Percentiles rank a stretch among this genome's conserved stretches.
Conservation (phyloP, 495 filamentous ascomycete genomes). For the Penicillium ucsense region DNA sequence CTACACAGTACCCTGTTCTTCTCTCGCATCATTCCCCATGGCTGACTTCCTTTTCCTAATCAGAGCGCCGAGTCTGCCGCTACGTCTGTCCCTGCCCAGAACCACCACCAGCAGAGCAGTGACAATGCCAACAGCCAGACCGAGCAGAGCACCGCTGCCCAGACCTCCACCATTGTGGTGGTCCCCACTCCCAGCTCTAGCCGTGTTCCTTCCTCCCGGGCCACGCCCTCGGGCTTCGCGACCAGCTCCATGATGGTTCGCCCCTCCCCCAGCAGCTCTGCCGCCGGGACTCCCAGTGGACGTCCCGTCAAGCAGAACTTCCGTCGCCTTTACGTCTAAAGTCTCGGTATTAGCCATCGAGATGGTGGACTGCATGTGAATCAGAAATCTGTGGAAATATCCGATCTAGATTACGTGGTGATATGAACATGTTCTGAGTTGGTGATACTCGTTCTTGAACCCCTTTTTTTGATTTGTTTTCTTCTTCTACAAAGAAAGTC, state of each 20-base stretch:
- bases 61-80: conserved; percentile 3
- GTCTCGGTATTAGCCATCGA: too few relatives aligned
- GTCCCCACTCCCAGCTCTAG: conserved; percentile 15
- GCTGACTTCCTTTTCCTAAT: neutral
- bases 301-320: conserved; percentile 15
- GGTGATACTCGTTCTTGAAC: too few relatives aligned
- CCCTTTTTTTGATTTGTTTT: too few relatives aligned
- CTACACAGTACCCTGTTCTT: too few relatives aligned
- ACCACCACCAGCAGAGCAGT: conserved; percentile 4
- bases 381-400: too few relatives aligned
- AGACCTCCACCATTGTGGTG: conserved; percentile 4
- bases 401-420: too few relatives aligned
- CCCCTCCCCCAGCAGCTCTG: conserved; percentile 8
- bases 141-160: neutral
- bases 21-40: too few relatives aligned
- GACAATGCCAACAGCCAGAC: conserved; percentile 3
- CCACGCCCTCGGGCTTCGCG: conserved; percentile 27
- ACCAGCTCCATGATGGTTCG: conserved; percentile 11
- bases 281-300: conserved; percentile 7
- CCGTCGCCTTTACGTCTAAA: conserved; percentile 22
- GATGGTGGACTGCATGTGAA: too few relatives aligned
- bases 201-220: neutral
- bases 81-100: conserved; percentile 7
- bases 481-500: too few relatives aligned
- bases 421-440: too few relatives aligned